Base-by-base conservation (phyloP, 148 eudicot species). In the Fagopyrum tataricum region DNA sequence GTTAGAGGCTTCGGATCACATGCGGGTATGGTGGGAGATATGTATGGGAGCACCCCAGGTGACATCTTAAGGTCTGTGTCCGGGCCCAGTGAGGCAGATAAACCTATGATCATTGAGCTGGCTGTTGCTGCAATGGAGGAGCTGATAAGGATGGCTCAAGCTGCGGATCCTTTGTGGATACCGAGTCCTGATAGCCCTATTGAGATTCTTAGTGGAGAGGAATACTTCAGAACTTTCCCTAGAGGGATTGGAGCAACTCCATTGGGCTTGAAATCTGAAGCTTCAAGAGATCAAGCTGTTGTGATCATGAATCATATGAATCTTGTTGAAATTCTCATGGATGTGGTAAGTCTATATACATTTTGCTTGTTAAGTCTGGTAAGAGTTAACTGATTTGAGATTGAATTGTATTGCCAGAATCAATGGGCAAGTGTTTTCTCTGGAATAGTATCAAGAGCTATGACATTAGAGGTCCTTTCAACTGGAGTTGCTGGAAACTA, bases 71-170 rank as follows among this genome's bases (percentile, higher is more conserved):
- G 96, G 64, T 83, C 96, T 7, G 83, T 96, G 2, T 83, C 91
- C 2, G 90, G 90, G 15, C 94, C 99, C 0, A 80, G 88, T 0
- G 99, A 90, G 67, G 92, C 93, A 1, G 92, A 90, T 39, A 96
- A 89, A 76, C 90, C 96, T 0, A 72, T 92, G 82, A 88, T 92
- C 72, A 84, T 92, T 52, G 96, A 96, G 89, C 80, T 92, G 0
- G 97, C 96, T 1, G 92, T 92, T 40, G 94, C 96, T 41, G 99
- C 99, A 13, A 96, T 92, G 94, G 99, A 96, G 43, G 99, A 96
- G 71, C 88, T 96, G 20, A 73, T 90, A 40, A 71, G 87, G 72
- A 87, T 96, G 94, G 91, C 94, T 5, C 97, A 96, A 52, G 73
- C 88, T 15, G 86, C 85, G 1, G 97, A 96, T n/a, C 97, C 97